These are phyloP conservation scores for Cenchrus fungigraminus DNA, from an alignment of 176 grass and related monocot species.

Conservation along the genomic window DNA sequence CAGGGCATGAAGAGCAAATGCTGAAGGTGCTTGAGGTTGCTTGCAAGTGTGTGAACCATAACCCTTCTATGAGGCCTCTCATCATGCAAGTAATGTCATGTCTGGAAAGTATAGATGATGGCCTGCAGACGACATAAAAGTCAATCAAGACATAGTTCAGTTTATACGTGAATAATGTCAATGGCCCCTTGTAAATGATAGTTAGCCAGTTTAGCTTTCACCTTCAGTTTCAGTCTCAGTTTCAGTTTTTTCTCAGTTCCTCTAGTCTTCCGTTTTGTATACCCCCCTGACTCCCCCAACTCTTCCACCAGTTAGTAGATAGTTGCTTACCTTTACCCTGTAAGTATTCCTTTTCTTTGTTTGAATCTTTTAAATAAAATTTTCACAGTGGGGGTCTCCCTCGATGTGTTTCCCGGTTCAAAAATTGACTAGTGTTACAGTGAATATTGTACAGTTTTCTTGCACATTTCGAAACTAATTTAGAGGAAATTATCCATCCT, in stretches of 20 bases:
- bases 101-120: slow-evolving; percentile 38
- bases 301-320: too few species aligned
- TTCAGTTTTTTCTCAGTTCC: too few species aligned
- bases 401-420: too few species aligned
- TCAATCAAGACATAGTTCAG: slow-evolving; percentile 3
- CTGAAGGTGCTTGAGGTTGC: slow-evolving; percentile 65
- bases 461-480: background rate
- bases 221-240: too few species aligned
- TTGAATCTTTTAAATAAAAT: too few species aligned
- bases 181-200: too few species aligned
- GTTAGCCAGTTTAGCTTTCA: too few species aligned
- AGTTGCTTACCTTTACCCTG: too few species aligned
- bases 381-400: too few species aligned
- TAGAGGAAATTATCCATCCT: background rate
- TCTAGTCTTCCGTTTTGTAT: too few species aligned
- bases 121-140: slow-evolving; percentile 32
- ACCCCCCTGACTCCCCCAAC: too few species aligned
- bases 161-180: background rate
- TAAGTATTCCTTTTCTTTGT: too few species aligned
- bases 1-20: slow-evolving; percentile 58
- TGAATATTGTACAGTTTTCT: slow-evolving; percentile 16
- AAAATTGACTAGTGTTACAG: background rate
- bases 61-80: slow-evolving; percentile 49
- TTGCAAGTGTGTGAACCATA: slow-evolving; percentile 49
- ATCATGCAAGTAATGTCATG: slow-evolving; percentile 49